Conservation (phyloP, 768 basidiomycete genomes). For the Thelephora aurantiotincta region DNA sequence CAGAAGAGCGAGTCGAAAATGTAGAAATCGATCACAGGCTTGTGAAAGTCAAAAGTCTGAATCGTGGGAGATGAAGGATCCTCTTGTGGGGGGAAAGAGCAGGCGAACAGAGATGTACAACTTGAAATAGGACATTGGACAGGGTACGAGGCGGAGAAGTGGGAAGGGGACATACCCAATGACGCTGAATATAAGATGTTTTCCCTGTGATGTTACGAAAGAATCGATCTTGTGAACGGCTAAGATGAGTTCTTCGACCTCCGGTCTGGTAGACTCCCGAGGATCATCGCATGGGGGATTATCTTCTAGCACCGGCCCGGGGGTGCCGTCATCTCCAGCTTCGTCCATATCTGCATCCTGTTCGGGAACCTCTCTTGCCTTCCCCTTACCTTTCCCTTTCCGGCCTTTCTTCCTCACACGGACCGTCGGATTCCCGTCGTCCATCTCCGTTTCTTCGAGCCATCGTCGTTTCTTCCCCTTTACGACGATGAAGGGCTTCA, state of each 20-base stretch:
- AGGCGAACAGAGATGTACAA: slow-evolving; percentile 52
- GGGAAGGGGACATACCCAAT: slow-evolving; percentile 42
- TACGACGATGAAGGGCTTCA: slow-evolving; percentile 25
- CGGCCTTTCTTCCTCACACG: slow-evolving; percentile 14
- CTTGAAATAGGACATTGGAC: slow-evolving; percentile 21
- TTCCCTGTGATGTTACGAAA: slow-evolving; percentile 19
- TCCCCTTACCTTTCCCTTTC: slow-evolving; percentile 15
- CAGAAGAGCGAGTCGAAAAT: slow-evolving; percentile 26
- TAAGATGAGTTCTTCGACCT: slow-evolving; percentile 23
- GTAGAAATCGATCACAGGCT: slow-evolving; percentile 48
- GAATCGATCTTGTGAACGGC: slow-evolving; percentile 46
- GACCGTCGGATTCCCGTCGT: neutral
- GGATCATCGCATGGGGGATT: slow-evolving; percentile 9
- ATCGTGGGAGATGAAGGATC: slow-evolving; percentile 1
- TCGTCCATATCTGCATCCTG: slow-evolving; percentile 12
- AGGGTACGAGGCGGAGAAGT: neutral
- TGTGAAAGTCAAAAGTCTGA: slow-evolving; percentile 32
- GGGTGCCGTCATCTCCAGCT: slow-evolving; percentile 3
- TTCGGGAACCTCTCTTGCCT: slow-evolving; percentile 16
- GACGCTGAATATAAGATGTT: slow-evolving; percentile 47
- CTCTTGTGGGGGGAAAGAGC: slow-evolving; percentile 14
- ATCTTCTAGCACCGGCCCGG: slow-evolving; percentile 7
- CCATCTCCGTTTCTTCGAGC: slow-evolving; percentile 6
- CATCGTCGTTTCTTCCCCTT: slow-evolving; percentile 18
- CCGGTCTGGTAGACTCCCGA: slow-evolving; percentile 11